Evolutionary conservation across 1,139 yeast species (phyloP), one percentile per base, ranked within the genome.

Genomic region (Saccharomycopsis hybrid): DNA sequence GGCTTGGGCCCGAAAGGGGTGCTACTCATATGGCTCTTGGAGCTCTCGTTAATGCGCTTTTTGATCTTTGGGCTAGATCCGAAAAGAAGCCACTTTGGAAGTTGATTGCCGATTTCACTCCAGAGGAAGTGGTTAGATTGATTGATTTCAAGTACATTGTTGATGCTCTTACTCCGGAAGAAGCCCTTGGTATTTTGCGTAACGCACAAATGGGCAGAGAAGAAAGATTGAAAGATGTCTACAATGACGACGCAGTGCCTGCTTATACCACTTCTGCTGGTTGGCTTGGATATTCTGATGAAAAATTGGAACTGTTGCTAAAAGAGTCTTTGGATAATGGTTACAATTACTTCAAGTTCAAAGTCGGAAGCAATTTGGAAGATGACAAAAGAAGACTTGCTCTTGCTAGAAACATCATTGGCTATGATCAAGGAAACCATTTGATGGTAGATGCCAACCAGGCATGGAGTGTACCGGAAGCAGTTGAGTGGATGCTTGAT

Each of bases 251-350:
- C 11, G 74, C 74, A 1, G 74, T 70, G 9, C 74, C 74, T 2
- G 71, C 71, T 4, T 70, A 70, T 54, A 69, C 74, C 38, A 70
- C 74, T 7, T 63, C 71, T 46, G 74, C 74, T 7, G 74, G 74
- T 8, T 70, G 74, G 74, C 59, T 70, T 29, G 74, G 72, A 2
- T 70, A 67, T 55, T 58, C 61, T 43, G 74, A 70, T 40, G 74
- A 70, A 25, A 69, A 69, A 54, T 69, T 71, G 64, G 62, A 60
- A 47, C 46, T 52, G 4, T 54, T 67, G 41, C 55, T 67, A 40
- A 56, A 57, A 32, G 66, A 68, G 50, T 64, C 71, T 39, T 56
- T 68, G 39, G 67, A 59, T 42, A 61, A 60, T 41, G 74, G 75
- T n/a, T 70, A 65, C 59, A 66, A 62, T 38, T 60, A 64, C 46